phyloP scores from a whole-genome alignment of 148 eudicot species.

The Gaultheria prostrata region DNA sequence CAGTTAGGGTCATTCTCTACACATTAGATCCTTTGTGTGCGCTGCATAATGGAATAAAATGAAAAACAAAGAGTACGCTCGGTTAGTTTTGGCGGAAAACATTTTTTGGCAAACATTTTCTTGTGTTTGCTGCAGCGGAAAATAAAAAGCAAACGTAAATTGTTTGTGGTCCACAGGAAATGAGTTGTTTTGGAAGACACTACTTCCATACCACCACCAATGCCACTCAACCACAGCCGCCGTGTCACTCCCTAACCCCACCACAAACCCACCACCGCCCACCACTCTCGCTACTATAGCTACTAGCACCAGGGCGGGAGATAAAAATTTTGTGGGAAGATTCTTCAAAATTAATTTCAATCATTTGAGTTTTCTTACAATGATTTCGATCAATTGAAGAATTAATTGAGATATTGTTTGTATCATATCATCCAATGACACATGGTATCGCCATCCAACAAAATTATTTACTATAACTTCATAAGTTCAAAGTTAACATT shows the following conservation, averaged over 20 bases:
- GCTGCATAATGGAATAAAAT: neutral
- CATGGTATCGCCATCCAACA: neutral
- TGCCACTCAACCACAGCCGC: neutral
- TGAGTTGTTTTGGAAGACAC: constrained; percentile 1
- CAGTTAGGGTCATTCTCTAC: neutral
- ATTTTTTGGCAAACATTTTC: neutral
- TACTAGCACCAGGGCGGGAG: neutral
- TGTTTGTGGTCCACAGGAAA: neutral
- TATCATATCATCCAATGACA: neutral
- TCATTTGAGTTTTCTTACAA: neutral
- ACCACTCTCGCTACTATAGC: neutral
- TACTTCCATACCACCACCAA: neutral
- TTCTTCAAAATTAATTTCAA: neutral
- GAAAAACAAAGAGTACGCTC: neutral
- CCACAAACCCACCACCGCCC: neutral
- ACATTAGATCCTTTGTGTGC: neutral
- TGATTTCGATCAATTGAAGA: neutral
- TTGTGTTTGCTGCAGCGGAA: neutral
- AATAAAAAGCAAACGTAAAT: neutral
- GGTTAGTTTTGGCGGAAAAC: neutral
- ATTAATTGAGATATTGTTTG: neutral
- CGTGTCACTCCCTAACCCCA: neutral
- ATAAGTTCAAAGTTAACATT: neutral
- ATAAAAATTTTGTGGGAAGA: neutral
- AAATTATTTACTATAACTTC: neutral